Percentiles rank a stretch among this genome's conserved stretches.
Conservation (phyloP, 1,284 basidiomycete species). For the Boletellus deceptivus region DNA sequence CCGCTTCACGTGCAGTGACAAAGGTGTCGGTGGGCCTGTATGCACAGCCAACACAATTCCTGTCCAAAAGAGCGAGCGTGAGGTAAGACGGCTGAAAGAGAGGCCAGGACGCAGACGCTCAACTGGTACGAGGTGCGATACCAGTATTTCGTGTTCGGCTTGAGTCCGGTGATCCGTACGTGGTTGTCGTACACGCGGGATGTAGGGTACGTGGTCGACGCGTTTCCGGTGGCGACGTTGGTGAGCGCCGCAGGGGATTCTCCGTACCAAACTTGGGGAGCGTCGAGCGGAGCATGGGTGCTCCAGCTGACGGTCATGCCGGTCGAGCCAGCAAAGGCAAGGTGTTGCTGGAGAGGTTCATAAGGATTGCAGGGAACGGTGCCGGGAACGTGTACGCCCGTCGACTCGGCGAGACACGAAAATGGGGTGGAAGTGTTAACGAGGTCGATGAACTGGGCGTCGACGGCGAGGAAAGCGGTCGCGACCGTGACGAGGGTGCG, state of each 20-base stretch:
- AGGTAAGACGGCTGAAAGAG: not conserved
- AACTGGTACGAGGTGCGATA: slow-evolving; percentile 30
- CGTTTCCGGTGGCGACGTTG: slow-evolving; percentile 15
- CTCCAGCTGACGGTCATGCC: slow-evolving; percentile 31
- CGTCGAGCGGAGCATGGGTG: slow-evolving; percentile 18
- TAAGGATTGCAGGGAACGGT: slow-evolving; percentile 27
- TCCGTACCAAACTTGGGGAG: slow-evolving; percentile 29
- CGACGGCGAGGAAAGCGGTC: slow-evolving; percentile 9
- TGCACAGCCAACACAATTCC: slow-evolving; percentile 29
- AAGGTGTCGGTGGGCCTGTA: slow-evolving; percentile 27
- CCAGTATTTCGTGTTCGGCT: slow-evolving; percentile 27
- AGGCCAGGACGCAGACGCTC: not conserved
- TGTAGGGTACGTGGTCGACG: slow-evolving; percentile 23
- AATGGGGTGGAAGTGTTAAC: slow-evolving; percentile 9
- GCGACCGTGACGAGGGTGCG: slow-evolving; percentile 3
- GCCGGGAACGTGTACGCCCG: slow-evolving; percentile 29
- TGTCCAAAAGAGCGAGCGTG: not conserved
- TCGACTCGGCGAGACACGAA: slow-evolving; percentile 27
- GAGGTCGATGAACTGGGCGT: slow-evolving; percentile 24
- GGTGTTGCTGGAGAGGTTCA: slow-evolving; percentile 27
- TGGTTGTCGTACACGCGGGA: slow-evolving; percentile 31
- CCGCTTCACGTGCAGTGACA: slow-evolving; percentile 21
- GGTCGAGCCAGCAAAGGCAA: slow-evolving; percentile 24
- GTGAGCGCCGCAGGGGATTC: slow-evolving; percentile 16
- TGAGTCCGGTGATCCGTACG: slow-evolving; percentile 26